A percentile compares a stretch with the other conserved stretches of the same genome.
Evolutionary conservation across 2,329 filamentous ascomycete species (phyloP).

Genomic region (Emydomyces testavorans): DNA sequence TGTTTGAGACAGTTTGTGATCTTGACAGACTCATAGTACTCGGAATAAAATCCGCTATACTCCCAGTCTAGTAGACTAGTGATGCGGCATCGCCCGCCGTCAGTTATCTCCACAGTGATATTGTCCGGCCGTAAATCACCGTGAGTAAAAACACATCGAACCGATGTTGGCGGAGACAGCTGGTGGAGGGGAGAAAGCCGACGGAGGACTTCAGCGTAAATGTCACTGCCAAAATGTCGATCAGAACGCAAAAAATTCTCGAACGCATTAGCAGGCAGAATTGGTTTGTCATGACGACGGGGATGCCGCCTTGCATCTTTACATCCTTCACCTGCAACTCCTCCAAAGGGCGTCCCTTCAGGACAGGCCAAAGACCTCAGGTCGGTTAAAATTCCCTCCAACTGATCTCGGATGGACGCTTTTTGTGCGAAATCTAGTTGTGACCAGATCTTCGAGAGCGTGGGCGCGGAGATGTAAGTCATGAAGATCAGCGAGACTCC

Average conservation of each 20-base stretch:
- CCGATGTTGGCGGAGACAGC: no score
- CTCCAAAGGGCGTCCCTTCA: constrained; percentile 12
- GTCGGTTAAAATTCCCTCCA: constrained; percentile 7
- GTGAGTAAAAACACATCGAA: constrained; percentile 15
- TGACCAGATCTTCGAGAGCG: constrained; percentile 20
- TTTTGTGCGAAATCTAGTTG: constrained; percentile 17
- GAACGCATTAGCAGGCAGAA: constrained; percentile 16
- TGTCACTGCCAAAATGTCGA: constrained; percentile 15
- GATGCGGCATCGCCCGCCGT: constrained; percentile 14
- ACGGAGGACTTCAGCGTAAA: constrained; percentile 18
- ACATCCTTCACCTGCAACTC: constrained; percentile 21
- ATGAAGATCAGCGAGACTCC: constrained; percentile 22
- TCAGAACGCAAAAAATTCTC: constrained; percentile 18
- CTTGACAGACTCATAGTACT: constrained; percentile 22
- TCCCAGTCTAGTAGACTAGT: constrained; percentile 27
- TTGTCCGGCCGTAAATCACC: constrained; percentile 12
- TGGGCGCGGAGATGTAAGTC: constrained; percentile 20
- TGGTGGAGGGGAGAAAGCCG: constrained; percentile 13
- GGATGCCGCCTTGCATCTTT: constrained; percentile 18
- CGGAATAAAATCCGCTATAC: constrained; percentile 24
- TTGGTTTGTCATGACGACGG: constrained; percentile 16
- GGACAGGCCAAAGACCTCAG: neutral
- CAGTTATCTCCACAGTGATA: constrained; percentile 12
- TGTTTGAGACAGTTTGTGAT: constrained; percentile 16
- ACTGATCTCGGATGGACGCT: constrained; percentile 11